Evolutionary conservation across 2,329 filamentous ascomycete species (phyloP).

Genomic region (Allantophomopsis cytisporea): DNA sequence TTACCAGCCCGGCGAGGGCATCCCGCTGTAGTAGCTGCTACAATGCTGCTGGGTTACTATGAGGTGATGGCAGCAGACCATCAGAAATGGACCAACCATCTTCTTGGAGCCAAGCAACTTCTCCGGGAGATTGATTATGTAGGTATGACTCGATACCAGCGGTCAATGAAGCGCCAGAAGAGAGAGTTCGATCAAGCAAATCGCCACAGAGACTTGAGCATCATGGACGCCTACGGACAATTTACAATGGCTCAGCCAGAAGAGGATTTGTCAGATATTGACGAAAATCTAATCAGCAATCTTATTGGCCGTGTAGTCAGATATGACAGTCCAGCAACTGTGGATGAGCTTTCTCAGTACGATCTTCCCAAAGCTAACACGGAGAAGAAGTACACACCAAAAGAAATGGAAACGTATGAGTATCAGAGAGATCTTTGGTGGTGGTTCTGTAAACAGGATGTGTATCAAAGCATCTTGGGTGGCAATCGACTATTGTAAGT

Average conservation of each 20-base stretch:
- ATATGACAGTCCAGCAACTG: constrained; percentile 41
- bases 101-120: constrained; percentile 72
- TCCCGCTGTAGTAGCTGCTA: constrained; percentile 76
- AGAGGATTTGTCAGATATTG: constrained; percentile 28
- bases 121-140: constrained; percentile 71
- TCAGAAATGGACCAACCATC: constrained; percentile 87
- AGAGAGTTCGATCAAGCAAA: constrained; percentile 1
- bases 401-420: constrained; percentile 69
- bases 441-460: constrained; percentile 94
- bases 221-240: constrained; percentile 20
- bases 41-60: constrained; percentile 76
- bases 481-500: constrained; percentile 76
- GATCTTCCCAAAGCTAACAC: constrained; percentile 2
- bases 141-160: constrained; percentile 56
- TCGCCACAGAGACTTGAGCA: not conserved
- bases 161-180: constrained; percentile 36
- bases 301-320: constrained; percentile 41
- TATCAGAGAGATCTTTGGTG: constrained; percentile 79
- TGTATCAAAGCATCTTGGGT: constrained; percentile 80
- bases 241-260: constrained; percentile 8
- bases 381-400: constrained; percentile 14
- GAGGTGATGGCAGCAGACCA: constrained; percentile 94
- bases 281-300: constrained; percentile 40
- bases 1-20: constrained; percentile 56
- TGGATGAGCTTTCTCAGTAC: constrained; percentile 17